Conservation (phyloP, 2,329 filamentous ascomycete species). For the Monosporascus ibericus region DNA sequence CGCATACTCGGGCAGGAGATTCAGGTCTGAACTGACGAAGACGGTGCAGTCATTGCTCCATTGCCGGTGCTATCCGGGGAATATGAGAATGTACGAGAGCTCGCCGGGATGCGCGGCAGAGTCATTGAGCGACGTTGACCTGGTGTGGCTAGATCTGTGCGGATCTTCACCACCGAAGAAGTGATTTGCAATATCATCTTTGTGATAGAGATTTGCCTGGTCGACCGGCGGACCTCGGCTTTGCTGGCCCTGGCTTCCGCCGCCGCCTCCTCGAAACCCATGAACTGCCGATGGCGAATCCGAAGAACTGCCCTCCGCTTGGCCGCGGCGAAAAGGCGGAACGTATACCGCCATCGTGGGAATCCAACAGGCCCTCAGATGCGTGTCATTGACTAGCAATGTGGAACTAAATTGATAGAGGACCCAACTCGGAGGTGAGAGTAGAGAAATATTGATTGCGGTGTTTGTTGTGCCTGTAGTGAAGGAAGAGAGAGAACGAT, state of each 20-base stretch:
- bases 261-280: neutral
- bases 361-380: too few relatives aligned
- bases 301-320: neutral
- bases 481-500: too few relatives aligned
- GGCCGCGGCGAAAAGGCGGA: neutral
- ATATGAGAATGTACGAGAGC: slow-evolving; percentile 17
- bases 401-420: too few relatives aligned
- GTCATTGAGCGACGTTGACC: slow-evolving; percentile 12
- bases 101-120: slow-evolving; percentile 9
- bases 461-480: too few relatives aligned
- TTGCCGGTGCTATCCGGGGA: slow-evolving; percentile 13
- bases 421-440: too few relatives aligned
- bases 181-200: slow-evolving; percentile 12
- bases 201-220: slow-evolving; percentile 7
- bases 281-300: neutral
- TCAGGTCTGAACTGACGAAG: slow-evolving; percentile 17
- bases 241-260: slow-evolving; percentile 5
- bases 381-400: too few relatives aligned
- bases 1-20: slow-evolving; percentile 17
- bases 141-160: neutral
- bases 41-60: slow-evolving; percentile 18
- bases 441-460: too few relatives aligned
- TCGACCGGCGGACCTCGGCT: slow-evolving; percentile 5
- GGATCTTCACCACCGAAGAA: slow-evolving; percentile 9
- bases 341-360: neutral